Conservation (phyloP, 768 basidiomycete genomes). For the Amanita rimosa region DNA sequence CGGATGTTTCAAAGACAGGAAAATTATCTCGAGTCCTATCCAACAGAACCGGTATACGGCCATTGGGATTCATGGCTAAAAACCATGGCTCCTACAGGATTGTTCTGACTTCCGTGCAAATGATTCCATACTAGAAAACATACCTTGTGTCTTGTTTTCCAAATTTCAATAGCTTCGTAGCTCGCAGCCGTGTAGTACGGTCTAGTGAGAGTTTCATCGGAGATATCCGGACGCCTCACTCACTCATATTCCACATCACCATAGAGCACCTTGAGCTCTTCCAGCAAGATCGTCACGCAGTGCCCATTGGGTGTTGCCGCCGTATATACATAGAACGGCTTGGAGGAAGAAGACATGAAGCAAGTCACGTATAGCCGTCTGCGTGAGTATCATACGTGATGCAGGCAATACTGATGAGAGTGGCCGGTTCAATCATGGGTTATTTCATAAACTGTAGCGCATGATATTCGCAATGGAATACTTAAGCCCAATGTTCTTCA, state of each 20-base stretch:
- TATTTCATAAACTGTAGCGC: too few species aligned
- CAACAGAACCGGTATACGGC: slow-evolving; percentile 56
- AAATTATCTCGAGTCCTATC: slow-evolving; percentile 55
- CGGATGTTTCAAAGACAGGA: slow-evolving; percentile 64
- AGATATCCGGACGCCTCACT: slow-evolving; percentile 14
- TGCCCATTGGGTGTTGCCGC: slow-evolving; percentile 38
- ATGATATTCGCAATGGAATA: too few species aligned
- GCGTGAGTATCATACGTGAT: too few species aligned
- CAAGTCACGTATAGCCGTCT: too few species aligned
- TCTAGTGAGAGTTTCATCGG: background rate
- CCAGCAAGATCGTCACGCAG: slow-evolving; percentile 35
- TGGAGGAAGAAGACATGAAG: slow-evolving; percentile 6
- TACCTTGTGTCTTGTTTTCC: background rate
- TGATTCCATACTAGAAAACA: background rate
- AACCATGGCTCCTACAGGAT: slow-evolving; percentile 50
- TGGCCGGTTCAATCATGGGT: too few species aligned
- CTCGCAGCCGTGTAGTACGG: too few species aligned
- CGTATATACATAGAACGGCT: slow-evolving; percentile 26
- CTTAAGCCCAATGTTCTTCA: too few species aligned
- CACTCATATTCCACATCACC: background rate
- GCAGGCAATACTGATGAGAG: too few species aligned
- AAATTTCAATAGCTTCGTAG: background rate
- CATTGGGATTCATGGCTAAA: slow-evolving; percentile 63
- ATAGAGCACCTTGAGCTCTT: slow-evolving; percentile 22
- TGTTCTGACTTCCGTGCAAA: slow-evolving; percentile 18